Base-by-base conservation (phyloP, 495 filamentous ascomycete species). In the Rusavskia elegans region DNA sequence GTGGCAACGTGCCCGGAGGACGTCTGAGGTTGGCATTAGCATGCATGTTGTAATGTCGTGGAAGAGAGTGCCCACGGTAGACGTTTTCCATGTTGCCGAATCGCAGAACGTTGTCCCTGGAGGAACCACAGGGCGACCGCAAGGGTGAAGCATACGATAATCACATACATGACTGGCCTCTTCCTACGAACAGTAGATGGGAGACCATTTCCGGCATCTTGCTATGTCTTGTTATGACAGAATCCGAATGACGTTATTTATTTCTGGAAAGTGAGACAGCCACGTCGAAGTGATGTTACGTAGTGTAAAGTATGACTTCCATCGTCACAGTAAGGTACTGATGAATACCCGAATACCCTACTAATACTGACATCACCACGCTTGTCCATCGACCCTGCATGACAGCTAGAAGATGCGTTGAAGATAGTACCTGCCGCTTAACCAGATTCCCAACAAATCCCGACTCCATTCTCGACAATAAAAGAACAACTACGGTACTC, bases 1-100 rank as follows among this genome's bases (percentile, higher is more conserved):
- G 53, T 8, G 77, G 77, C 2, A 79, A 63, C 2, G 77, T 80
- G 49, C 76, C 69, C 20, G 77, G 76, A 0, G 77, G 74, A 25
- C 64, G 57, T 53, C 66, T 67, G 35, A 37, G 17, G 9, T n/a
- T 21, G 21, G n/a, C 53, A 10, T 48, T 7, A 56, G 27, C 10
- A 53, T 19, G 36, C 49, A 29, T 36, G 36, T 29, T 42, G n/a
- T 14, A 16, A 27, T 36, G 4, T 19, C 13, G 20, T 19, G 17
- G 7, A 11, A 9, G 20, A 38, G 25, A 19, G 8, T 49, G 27
- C 48, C 19, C 52, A 61, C 59, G 59, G 59, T 27, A 61, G 25
- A 17, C 52, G 42, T 39, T 57, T 52, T 2, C 58, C 58, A 53
- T 63, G n/a, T 27, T 56, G 53, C 40, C 59, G 50, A 25, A 61